Base-by-base conservation (phyloP, 2,329 filamentous ascomycete genomes). In the Penicillium sp. region DNA sequence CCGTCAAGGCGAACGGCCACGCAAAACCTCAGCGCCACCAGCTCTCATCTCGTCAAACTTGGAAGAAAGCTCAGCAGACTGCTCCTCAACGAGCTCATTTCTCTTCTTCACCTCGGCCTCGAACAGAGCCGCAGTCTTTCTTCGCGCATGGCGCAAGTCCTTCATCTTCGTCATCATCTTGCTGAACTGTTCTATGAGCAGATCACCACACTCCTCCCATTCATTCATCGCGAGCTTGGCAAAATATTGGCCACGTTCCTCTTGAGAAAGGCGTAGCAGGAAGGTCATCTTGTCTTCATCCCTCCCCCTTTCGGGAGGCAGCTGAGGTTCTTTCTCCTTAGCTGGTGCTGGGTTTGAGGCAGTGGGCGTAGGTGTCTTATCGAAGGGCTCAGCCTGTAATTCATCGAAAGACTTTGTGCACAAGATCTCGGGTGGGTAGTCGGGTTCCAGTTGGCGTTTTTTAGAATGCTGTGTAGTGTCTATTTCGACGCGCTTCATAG, bases 171-270 rank as follows among this genome's bases (percentile, higher is more conserved):
- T 73, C 44, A 88, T 71, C 46, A 87, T 75, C 5, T 78, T 73
- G 52, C 77, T 77, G 67, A 89, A 88, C 54, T 81, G 79, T 1
- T 83, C 81, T 1, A 88, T 78, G 50, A 89, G 82, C 80, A 86
- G 85, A 61, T 87, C 84, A 3, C 87, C 87, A 23, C 85, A 84
- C 50, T 86, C 82, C 73, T 89, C 87, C 85, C 87, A 88, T 64
- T 88, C 81, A 3, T 79, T 73, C 17, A 87, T 79, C 0, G 77
- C 74, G 46, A 89, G 76, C 9, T 79, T 80, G 1, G 77, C 74
- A 64, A 89, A 83, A 71, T 88, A 86, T 0, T 73, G 66, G 3
- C 72, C 71, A 63, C 86, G 83, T 3, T 81, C 75, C 29, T 74
- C 55, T 1, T 73, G 72, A 23, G 75, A 69, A 15, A 79, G 71